These are phyloP conservation scores for Phoma sp. DNA, from an alignment of 2,329 filamentous ascomycete genomes.

Conservation along the genomic window DNA sequence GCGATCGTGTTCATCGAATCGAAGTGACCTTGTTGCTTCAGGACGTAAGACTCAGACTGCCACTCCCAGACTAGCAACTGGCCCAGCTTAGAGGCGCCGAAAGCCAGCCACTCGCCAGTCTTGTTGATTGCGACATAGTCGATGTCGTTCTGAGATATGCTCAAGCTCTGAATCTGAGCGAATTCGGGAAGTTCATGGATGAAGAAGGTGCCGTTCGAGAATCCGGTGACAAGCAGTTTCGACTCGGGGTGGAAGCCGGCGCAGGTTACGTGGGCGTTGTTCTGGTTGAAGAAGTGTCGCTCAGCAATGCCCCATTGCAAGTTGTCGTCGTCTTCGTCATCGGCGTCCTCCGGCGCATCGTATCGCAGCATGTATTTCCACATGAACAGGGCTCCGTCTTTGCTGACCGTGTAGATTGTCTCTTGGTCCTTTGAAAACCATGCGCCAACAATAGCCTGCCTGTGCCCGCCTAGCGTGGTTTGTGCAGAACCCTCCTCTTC, in stretches of 20 bases:
- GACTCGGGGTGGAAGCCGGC: constrained; percentile 87
- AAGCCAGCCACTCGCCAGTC: constrained; percentile 94
- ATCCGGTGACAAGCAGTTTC: constrained; percentile 93
- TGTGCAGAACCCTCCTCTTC: constrained; percentile 86
- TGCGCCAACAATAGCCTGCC: constrained; percentile 88
- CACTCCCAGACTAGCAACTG: constrained; percentile 99
- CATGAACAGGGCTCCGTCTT: constrained; percentile 93
- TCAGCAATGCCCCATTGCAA: constrained; percentile 91
- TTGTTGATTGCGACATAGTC: constrained; percentile 94
- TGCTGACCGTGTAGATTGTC: constrained; percentile 93
- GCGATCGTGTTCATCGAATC: constrained; percentile 93
- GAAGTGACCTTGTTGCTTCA: constrained; percentile 97
- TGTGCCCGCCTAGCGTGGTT: constrained; percentile 88
- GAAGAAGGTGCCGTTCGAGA: constrained; percentile 92
- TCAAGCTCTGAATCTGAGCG: constrained; percentile 89
- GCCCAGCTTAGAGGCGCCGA: constrained; percentile 92
- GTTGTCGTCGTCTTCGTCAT: constrained; percentile 68
- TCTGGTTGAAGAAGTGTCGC: constrained; percentile 92
- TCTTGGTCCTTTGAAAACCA: constrained; percentile 97
- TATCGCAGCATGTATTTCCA: constrained; percentile 80
- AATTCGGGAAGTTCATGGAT: constrained; percentile 97
- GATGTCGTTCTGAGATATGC: constrained; percentile 96
- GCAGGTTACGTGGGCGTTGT: constrained; percentile 83
- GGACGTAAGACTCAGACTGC: constrained; percentile 98
- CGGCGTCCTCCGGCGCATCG: constrained; percentile 58